Conservation (phyloP, 2,329 filamentous ascomycete genomes). For the Scytalidium sp. region DNA sequence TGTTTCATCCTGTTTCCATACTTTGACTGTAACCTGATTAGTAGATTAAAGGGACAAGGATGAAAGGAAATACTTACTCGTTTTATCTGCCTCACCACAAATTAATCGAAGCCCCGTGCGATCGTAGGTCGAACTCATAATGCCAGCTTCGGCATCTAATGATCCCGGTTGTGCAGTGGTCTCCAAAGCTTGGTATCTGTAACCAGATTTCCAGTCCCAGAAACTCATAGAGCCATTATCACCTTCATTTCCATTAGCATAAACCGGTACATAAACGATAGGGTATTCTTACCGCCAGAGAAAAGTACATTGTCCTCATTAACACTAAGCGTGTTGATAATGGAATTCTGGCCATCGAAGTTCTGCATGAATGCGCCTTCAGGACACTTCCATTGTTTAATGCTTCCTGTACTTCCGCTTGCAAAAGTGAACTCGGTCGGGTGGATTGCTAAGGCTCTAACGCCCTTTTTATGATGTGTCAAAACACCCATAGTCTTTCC, state of each 20-base stretch:
- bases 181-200: conserved; percentile 86
- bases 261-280: not conserved
- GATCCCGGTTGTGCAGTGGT: conserved; percentile 92
- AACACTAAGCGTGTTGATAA: conserved; percentile 90
- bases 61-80: conserved; percentile 49
- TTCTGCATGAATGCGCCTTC: conserved; percentile 99
- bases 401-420: conserved; percentile 83
- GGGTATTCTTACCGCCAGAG: conserved; percentile 59
- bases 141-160: conserved; percentile 87
- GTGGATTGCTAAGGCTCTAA: conserved; percentile 79
- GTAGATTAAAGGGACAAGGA: conserved; percentile 1
- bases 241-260: conserved; percentile 27
- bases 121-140: conserved; percentile 94
- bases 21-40: conserved; percentile 62
- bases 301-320: conserved; percentile 96
- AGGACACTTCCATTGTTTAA: conserved; percentile 99
- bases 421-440: conserved; percentile 96
- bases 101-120: conserved; percentile 85
- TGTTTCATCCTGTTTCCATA: conserved; percentile 92
- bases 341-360: conserved; percentile 92
- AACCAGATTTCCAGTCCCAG: conserved; percentile 98
- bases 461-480: conserved; percentile 98
- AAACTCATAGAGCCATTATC: conserved; percentile 97
- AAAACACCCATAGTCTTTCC: conserved; percentile 95
- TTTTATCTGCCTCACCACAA: conserved; percentile 95